Evolutionary conservation across 2,329 filamentous ascomycete genomes (phyloP).

Genomic region (Exophiala aquamarina): DNA sequence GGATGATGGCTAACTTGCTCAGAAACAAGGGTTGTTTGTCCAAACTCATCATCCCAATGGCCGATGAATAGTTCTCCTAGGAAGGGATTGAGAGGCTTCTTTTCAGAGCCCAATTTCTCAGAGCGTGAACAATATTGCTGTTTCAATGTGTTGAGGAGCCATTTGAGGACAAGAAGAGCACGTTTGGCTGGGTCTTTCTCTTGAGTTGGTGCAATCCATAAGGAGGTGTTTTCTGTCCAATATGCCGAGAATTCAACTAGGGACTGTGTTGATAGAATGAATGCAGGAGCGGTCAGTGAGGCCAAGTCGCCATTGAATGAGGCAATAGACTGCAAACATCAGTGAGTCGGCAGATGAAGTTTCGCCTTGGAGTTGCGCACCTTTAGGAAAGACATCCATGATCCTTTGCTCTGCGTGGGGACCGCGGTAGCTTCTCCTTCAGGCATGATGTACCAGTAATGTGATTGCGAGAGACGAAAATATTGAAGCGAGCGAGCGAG

Average conservation of each 20-base stretch:
- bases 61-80: conserved; percentile 92
- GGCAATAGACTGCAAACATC: conserved; percentile 61
- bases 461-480: too few species aligned
- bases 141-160: conserved; percentile 85
- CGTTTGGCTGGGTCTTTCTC: conserved; percentile 75
- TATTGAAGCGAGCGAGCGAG: too few species aligned
- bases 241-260: conserved; percentile 65
- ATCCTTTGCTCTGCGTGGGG: conserved; percentile 41
- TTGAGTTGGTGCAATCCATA: conserved; percentile 73
- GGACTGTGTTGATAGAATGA: conserved; percentile 77
- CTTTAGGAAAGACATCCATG: conserved; percentile 50
- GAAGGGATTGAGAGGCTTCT: conserved; percentile 97
- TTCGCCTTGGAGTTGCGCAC: too few species aligned
- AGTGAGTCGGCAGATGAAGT: background rate
- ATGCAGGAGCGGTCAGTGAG: conserved; percentile 77
- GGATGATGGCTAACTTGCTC: conserved; percentile 96
- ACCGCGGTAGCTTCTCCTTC: conserved; percentile 44
- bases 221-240: conserved; percentile 68
- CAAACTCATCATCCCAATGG: conserved; percentile 75
- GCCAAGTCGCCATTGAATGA: conserved; percentile 82
- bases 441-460: conserved; percentile 20
- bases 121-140: conserved; percentile 74
- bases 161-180: conserved; percentile 78
- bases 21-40: conserved; percentile 81
- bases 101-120: conserved; percentile 84